phyloP scores from a whole-genome alignment of 106 monocot genomes.

The Chionographis japonica region DNA sequence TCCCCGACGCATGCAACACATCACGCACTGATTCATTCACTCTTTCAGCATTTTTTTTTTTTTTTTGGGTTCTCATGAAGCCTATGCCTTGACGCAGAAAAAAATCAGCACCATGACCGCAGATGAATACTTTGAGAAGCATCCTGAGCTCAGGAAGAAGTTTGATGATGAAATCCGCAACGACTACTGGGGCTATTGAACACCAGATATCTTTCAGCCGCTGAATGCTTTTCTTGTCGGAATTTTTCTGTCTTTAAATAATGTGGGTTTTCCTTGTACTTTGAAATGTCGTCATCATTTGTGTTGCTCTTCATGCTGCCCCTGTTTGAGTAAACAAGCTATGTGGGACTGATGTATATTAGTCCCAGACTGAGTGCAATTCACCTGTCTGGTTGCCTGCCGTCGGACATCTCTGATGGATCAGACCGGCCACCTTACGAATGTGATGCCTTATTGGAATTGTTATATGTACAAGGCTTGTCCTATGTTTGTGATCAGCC shows the following conservation, averaged over 20 bases:
- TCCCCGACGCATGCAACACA: not conserved
- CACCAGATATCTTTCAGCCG: not conserved
- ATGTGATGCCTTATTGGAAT: too few relatives aligned
- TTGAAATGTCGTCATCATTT: too few relatives aligned
- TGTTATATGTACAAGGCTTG: too few relatives aligned
- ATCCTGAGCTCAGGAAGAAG: slow-evolving; percentile 91
- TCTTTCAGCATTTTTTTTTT: not conserved
- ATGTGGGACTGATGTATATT: too few relatives aligned
- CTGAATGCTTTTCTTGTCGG: not conserved
- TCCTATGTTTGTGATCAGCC: too few relatives aligned
- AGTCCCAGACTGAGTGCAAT: too few relatives aligned
- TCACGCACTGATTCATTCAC: too few relatives aligned
- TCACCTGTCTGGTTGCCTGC: too few relatives aligned
- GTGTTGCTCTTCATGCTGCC: too few relatives aligned
- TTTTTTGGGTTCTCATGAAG: slow-evolving; percentile 4
- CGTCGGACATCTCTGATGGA: too few relatives aligned
- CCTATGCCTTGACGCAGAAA: slow-evolving; percentile 37
- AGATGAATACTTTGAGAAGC: slow-evolving; percentile 87
- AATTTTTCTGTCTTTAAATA: not conserved
- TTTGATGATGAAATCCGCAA: slow-evolving; percentile 97
- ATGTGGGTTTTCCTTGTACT: slow-evolving; percentile 19
- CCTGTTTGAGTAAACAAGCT: too few relatives aligned
- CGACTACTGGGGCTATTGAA: slow-evolving; percentile 92
- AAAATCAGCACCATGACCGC: slow-evolving; percentile 99
- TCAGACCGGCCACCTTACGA: too few relatives aligned